phyloP scores from a whole-genome alignment of 139 green algal species.

The Chlamydomonas sp. region DNA sequence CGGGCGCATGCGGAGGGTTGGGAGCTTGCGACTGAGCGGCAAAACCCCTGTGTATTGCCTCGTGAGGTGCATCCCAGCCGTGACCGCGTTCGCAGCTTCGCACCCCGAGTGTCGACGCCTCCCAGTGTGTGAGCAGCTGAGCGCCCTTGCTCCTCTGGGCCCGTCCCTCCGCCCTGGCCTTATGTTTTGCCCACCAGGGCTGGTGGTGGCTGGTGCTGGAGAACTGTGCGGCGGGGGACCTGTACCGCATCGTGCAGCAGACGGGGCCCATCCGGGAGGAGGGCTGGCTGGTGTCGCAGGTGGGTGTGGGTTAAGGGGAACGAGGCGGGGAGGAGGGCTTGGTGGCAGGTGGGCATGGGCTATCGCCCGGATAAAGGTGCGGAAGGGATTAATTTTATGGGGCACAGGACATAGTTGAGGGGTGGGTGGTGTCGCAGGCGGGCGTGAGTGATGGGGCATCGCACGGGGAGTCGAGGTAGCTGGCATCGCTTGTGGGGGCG shows the following conservation, averaged over 20 bases:
- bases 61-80: no score
- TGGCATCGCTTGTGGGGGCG: no score
- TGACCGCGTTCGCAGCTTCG: no score
- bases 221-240: conserved; percentile 56
- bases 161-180: not conserved
- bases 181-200: conserved; percentile 19
- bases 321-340: not conserved
- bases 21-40: no score
- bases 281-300: conserved; percentile 61
- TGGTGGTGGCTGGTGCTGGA: conserved; percentile 66
- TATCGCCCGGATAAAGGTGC: not conserved
- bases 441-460: no score
- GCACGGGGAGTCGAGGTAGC: no score
- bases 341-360: not conserved
- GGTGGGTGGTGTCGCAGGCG: no score
- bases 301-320: not conserved
- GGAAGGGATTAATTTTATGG: no score
- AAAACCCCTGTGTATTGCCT: no score
- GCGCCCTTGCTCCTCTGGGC: not conserved
- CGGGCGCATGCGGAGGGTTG: no score
- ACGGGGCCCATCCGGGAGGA: conserved; percentile 38
- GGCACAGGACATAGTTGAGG: no score
- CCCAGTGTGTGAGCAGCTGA: not conserved
- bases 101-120: no score
- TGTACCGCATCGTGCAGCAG: conserved; percentile 49